Base-by-base conservation (phyloP, 768 basidiomycete species). In the Agaricus sinodeliciosus region DNA sequence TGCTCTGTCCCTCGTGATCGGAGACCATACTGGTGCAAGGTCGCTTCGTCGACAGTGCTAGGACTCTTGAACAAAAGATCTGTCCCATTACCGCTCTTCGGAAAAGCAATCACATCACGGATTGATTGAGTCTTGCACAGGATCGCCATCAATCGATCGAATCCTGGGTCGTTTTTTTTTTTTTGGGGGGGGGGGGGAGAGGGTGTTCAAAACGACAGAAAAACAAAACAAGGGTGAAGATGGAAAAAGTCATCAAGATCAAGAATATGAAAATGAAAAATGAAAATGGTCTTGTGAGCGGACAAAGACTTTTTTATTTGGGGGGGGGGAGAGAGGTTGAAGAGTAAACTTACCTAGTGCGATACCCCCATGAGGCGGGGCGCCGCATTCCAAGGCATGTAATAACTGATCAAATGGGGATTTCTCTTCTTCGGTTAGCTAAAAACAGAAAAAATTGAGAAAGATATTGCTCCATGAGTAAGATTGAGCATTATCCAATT, bases 71-170 rank as follows among this genome's bases (percentile, higher is more conserved):
- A 94, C 36, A 95, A 80, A 40, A 84, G 80, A 69, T 97, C 94
- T 19, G 82, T 78, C 4, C 94, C 94, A 54, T 72, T 80, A 37
- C 82, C 80, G 7, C 88, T 87, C 74, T 97, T 97, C 8, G 94
- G 94, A 73, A 97, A 97, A 16, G 94, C 94, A 58, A 97, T 95
- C 58, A 97, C 94, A 61, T 96, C 93, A 56, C 92, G 79, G 59
- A 97, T 97, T 36, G 92, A 92, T 54, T 80, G 78, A 3, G 91
- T 80, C 57, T 84, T 81, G 73, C 91, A 94, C 3, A 97, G 77
- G 58, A 94, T 93, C 11, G 93, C 78, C 82, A 96, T 87, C 56
- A 97, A 72, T 31, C 94, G 82, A 75, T 97, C 94, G 59, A 97
- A 90, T 43, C 94, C 94, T 94, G 16, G n/a, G 66, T 18, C 37